phyloP scores from a whole-genome alignment of 1,139 yeast genomes.

The Magnusiomyces fungicola region DNA sequence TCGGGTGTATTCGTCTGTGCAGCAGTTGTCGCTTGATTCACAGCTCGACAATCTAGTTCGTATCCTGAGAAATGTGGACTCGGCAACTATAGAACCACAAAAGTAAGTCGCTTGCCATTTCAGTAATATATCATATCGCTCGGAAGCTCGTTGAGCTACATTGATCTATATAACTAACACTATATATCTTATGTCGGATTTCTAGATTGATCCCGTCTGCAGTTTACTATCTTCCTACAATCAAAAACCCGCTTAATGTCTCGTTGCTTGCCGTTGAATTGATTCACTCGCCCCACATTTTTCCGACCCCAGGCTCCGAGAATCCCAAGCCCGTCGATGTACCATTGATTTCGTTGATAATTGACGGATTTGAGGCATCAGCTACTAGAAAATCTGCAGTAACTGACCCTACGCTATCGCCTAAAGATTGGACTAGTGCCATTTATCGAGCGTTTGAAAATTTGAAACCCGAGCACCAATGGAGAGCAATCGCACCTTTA shows the following conservation, averaged over 20 bases:
- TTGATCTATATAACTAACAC: background rate
- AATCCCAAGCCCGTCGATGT: conserved; percentile 14
- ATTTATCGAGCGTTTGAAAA: conserved; percentile 27
- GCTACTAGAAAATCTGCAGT: conserved; percentile 48
- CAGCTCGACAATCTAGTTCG: conserved; percentile 2
- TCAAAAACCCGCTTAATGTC: conserved; percentile 53
- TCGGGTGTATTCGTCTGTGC: background rate
- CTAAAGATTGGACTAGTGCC: conserved; percentile 45
- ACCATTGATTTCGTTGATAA: conserved; percentile 18
- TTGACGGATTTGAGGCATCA: conserved; percentile 36
- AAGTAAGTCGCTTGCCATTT: background rate
- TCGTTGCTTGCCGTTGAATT: conserved; percentile 45
- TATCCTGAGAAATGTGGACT: background rate
- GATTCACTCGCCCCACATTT: conserved; percentile 42
- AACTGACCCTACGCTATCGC: conserved; percentile 55
- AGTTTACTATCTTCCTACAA: conserved; percentile 53
- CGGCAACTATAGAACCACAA: background rate
- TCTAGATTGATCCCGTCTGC: conserved; percentile 40
- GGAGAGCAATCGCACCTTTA: conserved; percentile 53
- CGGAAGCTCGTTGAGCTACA: no score
- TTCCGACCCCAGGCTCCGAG: conserved; percentile 23
- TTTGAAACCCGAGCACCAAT: conserved; percentile 27
- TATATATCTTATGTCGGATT: no score
- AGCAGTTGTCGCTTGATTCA: background rate
- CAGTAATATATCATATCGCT: background rate